These are phyloP conservation scores for Tricholoma saponaceum DNA, from an alignment of 768 basidiomycete species.

Conservation along the genomic window DNA sequence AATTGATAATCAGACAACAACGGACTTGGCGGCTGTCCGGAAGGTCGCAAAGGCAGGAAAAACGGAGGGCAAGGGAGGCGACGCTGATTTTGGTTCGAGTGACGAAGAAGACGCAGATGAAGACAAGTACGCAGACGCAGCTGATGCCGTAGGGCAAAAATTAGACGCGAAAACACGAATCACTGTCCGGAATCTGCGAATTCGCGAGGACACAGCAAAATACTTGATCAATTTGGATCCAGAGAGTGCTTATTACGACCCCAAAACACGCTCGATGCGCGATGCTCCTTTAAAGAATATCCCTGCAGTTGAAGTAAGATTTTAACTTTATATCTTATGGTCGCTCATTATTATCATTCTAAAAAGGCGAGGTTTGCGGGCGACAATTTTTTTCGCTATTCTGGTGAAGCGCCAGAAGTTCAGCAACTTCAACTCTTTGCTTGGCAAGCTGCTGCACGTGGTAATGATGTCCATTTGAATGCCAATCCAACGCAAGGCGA, in stretches of 20 bases:
- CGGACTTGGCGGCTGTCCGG: constrained; percentile 83
- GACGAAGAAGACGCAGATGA: constrained; percentile 96
- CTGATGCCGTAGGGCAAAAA: constrained; percentile 97
- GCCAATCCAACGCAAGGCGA: constrained; percentile 97
- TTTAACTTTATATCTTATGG: constrained; percentile 1
- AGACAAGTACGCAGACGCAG: constrained; percentile 97
- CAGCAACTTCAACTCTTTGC: constrained; percentile 94
- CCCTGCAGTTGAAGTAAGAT: constrained; percentile 81
- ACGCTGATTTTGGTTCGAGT: constrained; percentile 94
- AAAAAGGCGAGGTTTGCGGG: constrained; percentile 84
- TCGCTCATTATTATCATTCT: not conserved
- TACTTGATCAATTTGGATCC: constrained; percentile 96
- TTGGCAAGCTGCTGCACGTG: constrained; percentile 91
- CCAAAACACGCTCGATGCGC: constrained; percentile 99
- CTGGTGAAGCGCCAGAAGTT: constrained; percentile 91
- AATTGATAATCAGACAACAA: constrained; percentile 96
- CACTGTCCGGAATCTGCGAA: constrained; percentile 96
- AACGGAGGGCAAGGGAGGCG: constrained; percentile 62
- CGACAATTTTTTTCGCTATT: constrained; percentile 90
- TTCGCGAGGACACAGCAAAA: constrained; percentile 98
- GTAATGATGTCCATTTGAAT: constrained; percentile 93
- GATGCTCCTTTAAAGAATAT: constrained; percentile 83
- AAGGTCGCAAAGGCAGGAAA: constrained; percentile 93
- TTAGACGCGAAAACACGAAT: constrained; percentile 97
- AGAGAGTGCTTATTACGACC: constrained; percentile 96